These are phyloP conservation scores for Panicum virgatum DNA, from an alignment of 202 grass and related monocot genomes.

Conservation along the genomic window DNA sequence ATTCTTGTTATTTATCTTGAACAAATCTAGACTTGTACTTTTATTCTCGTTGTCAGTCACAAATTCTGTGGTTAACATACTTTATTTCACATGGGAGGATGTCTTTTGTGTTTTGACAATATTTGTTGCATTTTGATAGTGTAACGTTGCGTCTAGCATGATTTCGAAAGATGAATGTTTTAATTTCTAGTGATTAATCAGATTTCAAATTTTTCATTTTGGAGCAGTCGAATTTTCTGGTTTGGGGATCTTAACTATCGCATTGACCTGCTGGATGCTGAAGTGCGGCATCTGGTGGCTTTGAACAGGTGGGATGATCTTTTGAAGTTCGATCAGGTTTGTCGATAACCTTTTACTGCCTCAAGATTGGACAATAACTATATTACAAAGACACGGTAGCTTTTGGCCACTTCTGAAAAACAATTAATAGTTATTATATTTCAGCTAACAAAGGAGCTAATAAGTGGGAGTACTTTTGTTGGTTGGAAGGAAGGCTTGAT, in stretches of 20 bases:
- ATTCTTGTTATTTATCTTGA: not conserved
- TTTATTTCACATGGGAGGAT: not conserved
- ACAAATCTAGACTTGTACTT: not conserved
- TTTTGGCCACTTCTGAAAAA: not conserved
- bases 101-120: not conserved
- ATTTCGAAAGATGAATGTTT: slow-evolving; percentile 26
- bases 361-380: not conserved
- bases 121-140: not conserved
- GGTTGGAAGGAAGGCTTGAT: slow-evolving; percentile 70
- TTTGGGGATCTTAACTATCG: slow-evolving; percentile 80
- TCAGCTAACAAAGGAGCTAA: slow-evolving; percentile 65
- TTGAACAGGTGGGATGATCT: slow-evolving; percentile 51
- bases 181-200: slow-evolving; percentile 34
- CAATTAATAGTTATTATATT: slow-evolving; percentile 32
- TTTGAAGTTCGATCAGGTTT: slow-evolving; percentile 71
- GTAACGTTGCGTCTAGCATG: not conserved
- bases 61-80: not conserved
- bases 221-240: slow-evolving; percentile 66
- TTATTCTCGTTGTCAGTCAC: not conserved
- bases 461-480: slow-evolving; percentile 55
- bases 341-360: not conserved
- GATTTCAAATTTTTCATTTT: slow-evolving; percentile 42
- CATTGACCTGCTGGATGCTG: slow-evolving; percentile 53
- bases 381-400: not conserved
- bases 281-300: slow-evolving; percentile 51